These are phyloP conservation scores for Cladosporium austrohemisphaericum DNA, from an alignment of 2,329 filamentous ascomycete species.

Conservation along the genomic window DNA sequence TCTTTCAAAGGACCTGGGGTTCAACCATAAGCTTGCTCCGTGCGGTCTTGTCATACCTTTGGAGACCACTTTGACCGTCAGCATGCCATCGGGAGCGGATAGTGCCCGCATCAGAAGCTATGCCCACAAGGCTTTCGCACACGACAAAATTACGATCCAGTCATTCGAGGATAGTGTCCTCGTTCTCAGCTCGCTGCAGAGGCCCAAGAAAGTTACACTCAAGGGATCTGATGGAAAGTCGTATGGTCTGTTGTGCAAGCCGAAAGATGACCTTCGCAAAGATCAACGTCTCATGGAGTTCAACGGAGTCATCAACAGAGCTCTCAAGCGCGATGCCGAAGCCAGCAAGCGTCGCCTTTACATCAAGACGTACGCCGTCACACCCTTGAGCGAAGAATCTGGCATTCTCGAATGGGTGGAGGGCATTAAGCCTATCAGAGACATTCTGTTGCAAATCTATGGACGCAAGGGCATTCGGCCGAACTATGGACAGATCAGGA, in stretches of 20 bases:
- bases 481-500: conserved; percentile 65
- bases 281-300: conserved; percentile 99
- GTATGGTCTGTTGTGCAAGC: conserved; percentile 93
- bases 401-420: conserved; percentile 99
- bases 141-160: conserved; percentile 78
- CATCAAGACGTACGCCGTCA: conserved; percentile 96
- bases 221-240: conserved; percentile 82
- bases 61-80: conserved; percentile 78
- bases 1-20: conserved; percentile 71
- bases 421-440: conserved; percentile 87
- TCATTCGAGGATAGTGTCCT: conserved; percentile 82
- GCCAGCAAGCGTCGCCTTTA: conserved; percentile 86
- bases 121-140: conserved; percentile 76
- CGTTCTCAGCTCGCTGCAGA: conserved; percentile 85
- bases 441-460: conserved; percentile 79
- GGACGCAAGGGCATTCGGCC: conserved; percentile 64
- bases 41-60: conserved; percentile 85
- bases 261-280: conserved; percentile 94
- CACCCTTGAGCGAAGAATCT: conserved; percentile 94
- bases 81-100: conserved; percentile 68
- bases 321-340: conserved; percentile 85
- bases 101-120: conserved; percentile 58
- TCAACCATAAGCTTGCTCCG: conserved; percentile 78
- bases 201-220: conserved; percentile 83
- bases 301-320: conserved; percentile 95